Evolutionary conservation across 306 rosid species (phyloP), one percentile per base, ranked within the genome.

Genomic region (Albizia julibrissin): DNA sequence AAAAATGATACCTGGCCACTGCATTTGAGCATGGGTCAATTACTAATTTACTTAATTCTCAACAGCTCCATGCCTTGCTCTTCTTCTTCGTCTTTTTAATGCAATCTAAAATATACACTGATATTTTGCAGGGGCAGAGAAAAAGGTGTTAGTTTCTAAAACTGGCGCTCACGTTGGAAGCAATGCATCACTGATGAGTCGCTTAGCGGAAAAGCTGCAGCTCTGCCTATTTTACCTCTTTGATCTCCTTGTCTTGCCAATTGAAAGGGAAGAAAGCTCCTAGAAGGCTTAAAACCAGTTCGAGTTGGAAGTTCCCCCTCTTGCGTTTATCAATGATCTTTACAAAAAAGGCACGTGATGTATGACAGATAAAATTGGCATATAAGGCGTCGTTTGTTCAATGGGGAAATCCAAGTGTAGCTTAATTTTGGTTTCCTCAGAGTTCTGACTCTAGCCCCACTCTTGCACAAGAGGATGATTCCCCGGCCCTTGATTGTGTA

Each of bases 261-360:
- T 87, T 50, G 92, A 86, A 75, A 75, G 72, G 87, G 87, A 74
- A 74, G 87, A 78, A 90, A 75, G 87, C 42, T 82, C 73, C 71
- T 93, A 18, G 84, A 78, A 83, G 83, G 85, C 52, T 77, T 89
- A 77, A 96, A 96, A 79, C 89, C 97, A 14, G 92, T 80, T 77
- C 87, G 92, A 89, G 91, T 90, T 65, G 89, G 86, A 86, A 50
- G 83, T 71, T 83, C 98, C 80, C 34, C 77, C 7, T 39, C 91
- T 37, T 81, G 71, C 80, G 59, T 85, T 65, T 66, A 70, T 15
- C 83, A 69, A 66, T 80, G 73, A 72, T 62, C 81, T 64, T 44
- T 44, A 2, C 40, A 37, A 47, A 14, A 46, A 47, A 72, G 79
- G 72, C 75, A 78, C 84, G 80, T 84, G 74, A 40, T 13, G 6